Conservation (phyloP, 164 flowering plant species). For the Echeveria elegans region DNA sequence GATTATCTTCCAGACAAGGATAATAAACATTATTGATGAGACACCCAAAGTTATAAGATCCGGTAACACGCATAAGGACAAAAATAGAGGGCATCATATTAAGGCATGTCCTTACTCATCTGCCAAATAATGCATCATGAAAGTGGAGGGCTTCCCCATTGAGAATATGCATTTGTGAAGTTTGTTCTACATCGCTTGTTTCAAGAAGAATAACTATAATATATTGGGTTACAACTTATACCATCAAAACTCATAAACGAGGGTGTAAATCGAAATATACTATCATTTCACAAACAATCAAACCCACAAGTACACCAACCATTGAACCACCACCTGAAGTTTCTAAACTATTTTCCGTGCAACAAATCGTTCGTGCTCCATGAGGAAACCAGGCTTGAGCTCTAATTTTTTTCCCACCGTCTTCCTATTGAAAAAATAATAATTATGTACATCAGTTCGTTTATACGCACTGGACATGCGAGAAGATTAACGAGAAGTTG, state of each 20-base stretch:
- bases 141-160: constrained; percentile 99
- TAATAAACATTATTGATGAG: too few species aligned
- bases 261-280: too few species aligned
- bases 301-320: constrained; percentile 86
- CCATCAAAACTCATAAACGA: too few species aligned
- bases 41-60: too few species aligned
- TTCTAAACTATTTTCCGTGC: constrained; percentile 24
- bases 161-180: too few species aligned
- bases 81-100: not conserved
- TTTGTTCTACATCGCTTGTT: too few species aligned
- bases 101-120: constrained; percentile 36
- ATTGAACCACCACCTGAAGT: constrained; percentile 92
- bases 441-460: not conserved
- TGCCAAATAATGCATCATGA: constrained; percentile 96
- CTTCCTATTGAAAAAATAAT: constrained; percentile 58
- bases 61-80: too few species aligned
- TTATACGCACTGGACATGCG: not conserved
- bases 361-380: constrained; percentile 87
- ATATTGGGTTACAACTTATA: too few species aligned
- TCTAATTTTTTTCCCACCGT: constrained; percentile 90
- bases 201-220: too few species aligned
- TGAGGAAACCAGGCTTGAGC: constrained; percentile 82
- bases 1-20: too few species aligned
- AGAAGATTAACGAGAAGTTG: not conserved
- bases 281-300: too few species aligned